Conservation (phyloP, 106 monocot genomes). For the Posidonia australis region DNA sequence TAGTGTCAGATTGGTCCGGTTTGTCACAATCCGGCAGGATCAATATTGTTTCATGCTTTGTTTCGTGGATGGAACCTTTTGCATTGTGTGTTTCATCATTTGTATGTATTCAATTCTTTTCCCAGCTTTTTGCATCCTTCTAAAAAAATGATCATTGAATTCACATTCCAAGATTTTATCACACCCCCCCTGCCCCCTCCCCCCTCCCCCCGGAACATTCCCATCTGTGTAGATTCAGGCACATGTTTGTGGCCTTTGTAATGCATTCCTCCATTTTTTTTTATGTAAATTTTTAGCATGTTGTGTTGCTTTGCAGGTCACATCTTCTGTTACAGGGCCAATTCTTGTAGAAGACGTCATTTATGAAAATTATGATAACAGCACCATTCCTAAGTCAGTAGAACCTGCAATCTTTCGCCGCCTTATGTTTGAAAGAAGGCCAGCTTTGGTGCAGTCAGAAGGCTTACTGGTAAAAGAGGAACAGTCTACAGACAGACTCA, state of each 20-base stretch:
- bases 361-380: conserved; percentile 48
- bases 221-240: neutral
- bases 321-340: conserved; percentile 66
- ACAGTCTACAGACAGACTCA: conserved; percentile 3
- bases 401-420: conserved; percentile 55
- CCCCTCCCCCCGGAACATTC: no score
- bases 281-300: neutral
- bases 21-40: no score
- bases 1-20: no score
- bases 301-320: conserved; percentile 30
- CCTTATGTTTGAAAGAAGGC: conserved; percentile 81
- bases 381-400: conserved; percentile 1
- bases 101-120: no score
- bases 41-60: no score
- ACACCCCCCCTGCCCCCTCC: no score
- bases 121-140: no score
- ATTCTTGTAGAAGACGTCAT: conserved; percentile 88
- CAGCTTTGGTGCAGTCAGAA: conserved; percentile 92
- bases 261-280: neutral
- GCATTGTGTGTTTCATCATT: no score
- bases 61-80: no score
- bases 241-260: neutral
- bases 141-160: no score
- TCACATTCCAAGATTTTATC: no score
- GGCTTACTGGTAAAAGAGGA: conserved; percentile 41